Evolutionary conservation across 768 basidiomycete species (phyloP).

Genomic region (Pisolithus marmoratus): DNA sequence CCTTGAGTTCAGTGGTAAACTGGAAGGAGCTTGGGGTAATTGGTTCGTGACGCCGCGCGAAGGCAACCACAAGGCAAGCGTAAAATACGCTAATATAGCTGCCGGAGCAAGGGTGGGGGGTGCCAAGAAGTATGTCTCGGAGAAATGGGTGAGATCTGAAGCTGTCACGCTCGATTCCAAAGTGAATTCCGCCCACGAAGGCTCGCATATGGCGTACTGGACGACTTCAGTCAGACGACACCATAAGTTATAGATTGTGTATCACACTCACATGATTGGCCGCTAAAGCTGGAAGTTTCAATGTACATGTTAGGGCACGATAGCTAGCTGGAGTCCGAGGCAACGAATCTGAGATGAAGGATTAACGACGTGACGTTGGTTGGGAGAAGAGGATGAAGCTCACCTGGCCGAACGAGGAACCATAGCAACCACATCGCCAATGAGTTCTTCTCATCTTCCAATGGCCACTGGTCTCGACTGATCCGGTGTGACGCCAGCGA

Average conservation of each 20-base stretch:
- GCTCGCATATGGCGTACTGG: conserved; percentile 58
- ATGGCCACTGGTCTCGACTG: conserved; percentile 49
- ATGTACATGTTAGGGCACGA: conserved; percentile 41
- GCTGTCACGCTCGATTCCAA: conserved; percentile 25
- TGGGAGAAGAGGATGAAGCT: conserved; percentile 17
- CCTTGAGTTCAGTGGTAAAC: conserved; percentile 7
- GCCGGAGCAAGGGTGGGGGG: conserved; percentile 63
- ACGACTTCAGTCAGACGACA: neutral
- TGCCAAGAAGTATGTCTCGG: conserved; percentile 38
- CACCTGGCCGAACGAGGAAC: conserved; percentile 61
- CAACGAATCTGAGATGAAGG: conserved; percentile 40
- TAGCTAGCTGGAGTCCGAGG: conserved; percentile 32
- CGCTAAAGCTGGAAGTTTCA: conserved; percentile 61
- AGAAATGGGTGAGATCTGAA: conserved; percentile 37
- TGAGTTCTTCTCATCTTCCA: conserved; percentile 44
- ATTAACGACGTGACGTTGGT: neutral
- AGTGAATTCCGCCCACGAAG: conserved; percentile 54
- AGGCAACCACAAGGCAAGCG: conserved; percentile 33
- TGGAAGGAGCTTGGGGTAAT: conserved; percentile 12
- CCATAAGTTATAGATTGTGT: conserved; percentile 2
- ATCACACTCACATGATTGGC: conserved; percentile 50
- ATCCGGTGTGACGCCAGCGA: conserved; percentile 43
- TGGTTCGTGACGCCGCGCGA: conserved; percentile 1
- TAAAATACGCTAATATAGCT: conserved; percentile 67
- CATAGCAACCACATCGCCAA: conserved; percentile 79